Base-by-base conservation (phyloP, 2,329 filamentous ascomycete genomes). In the Coniochaeta ligniaria region DNA sequence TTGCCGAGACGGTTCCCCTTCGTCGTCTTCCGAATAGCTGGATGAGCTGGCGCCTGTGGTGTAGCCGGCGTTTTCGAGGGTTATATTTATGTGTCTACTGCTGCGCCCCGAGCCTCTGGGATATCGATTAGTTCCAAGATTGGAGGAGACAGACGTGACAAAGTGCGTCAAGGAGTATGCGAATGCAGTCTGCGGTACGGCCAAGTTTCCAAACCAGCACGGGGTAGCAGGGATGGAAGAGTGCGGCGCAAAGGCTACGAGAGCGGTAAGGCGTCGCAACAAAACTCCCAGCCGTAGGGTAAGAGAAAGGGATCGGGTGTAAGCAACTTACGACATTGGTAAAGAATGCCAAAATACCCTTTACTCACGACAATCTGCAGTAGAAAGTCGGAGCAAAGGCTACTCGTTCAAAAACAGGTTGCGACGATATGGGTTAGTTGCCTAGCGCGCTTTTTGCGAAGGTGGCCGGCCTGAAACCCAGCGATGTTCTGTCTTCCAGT, bases 341-440 rank as follows among this genome's bases (percentile, higher is more conserved):
- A 72, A 66, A 62, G 62, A 61, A 59, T 62, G 63, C 61, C 65
- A 66, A 68, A 68, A 70, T 72, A 71, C 74, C 73, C 72, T 78
- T 74, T 70, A 73, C 79, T 75, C 75, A 70, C 78, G 74, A 80
- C 78, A 67, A 75, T 76, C 75, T 72, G 62, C 69, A 66, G 68
- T 67, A 76, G 74, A 77, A 70, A 72, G 77, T 72, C 76, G 74
- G 76, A 80, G 75, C 67, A 76, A 77, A 76, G 73, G 73, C 69
- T 52, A 31, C 47, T 71, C 65, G 57, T 59, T 60, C 60, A 61
- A 45, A 58, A 59, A 41, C 41, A 38, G 45, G 31, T 24, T 59
- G 35, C 26, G 14, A 56, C n/a, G 28, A 28, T 35, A 36, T 36
- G 54, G 35, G 12, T 56, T 24, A 56, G 6, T 16, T 26, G 22